Evolutionary conservation across 176 grass and related monocot genomes (phyloP), one percentile per base, ranked within the genome.

Genomic region (Oryza australiensis): DNA sequence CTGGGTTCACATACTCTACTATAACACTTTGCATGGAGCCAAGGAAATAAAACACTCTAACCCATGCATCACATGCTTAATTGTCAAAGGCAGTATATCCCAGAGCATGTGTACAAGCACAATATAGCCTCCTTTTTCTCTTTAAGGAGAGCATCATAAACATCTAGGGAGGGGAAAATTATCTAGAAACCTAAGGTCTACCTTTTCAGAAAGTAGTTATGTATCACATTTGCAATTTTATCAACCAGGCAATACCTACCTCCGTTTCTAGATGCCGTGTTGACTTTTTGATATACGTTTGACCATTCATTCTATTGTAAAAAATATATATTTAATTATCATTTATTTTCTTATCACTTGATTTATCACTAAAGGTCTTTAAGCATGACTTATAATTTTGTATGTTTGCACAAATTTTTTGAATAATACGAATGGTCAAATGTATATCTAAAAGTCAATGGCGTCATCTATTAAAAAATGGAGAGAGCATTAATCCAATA

Each of bases 31-130:
- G 28, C 15, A 42, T 28, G n/a, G 76, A 77, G 62, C 26, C 26
- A 35, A 32, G 18, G 26, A 48, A 27, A 30, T 46, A 26, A 64
- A 46, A 40, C 76, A 66, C 11, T 2, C 26, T 46, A 40, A 15
- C 10, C 75, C 27, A 28, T 66, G 41, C 5, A n/a, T 78, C 62
- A 30, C 62, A 66, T 46, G 38, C 27, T 64, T 78, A 78, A 66
- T 28, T 42, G 38, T 30, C 28, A 16, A 46, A 28, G 0, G 23
- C 45, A 9, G 3, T 53, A 24, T n/a, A 13, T 46, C 2, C 26
- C 24, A 45, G 10, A 65, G 40, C 48, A 40, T 40, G 38, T 10
- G 38, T 9, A 40, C 38, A 40, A 40, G 38, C 38, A 40, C 38
- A 40, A 40, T 40, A 40, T 40, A 40, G 38, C 48, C 16, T 2